phyloP scores from a whole-genome alignment of 2,329 filamentous ascomycete species.

The Dothideomycetidae sp. region DNA sequence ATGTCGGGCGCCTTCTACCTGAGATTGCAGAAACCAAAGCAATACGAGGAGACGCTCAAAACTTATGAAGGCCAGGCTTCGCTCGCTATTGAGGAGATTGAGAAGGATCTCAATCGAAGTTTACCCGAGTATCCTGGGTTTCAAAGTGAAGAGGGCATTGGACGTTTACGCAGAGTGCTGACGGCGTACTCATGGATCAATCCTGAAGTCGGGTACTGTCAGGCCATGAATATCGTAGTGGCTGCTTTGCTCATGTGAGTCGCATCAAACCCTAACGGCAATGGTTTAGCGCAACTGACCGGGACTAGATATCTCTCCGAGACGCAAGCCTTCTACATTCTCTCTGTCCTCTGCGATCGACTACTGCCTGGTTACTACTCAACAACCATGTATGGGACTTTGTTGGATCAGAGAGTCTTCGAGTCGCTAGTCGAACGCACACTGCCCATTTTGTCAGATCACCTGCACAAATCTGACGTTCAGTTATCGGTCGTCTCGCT shows the following conservation, averaged over 20 bases:
- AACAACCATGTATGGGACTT: conserved; percentile 95
- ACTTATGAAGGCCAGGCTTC: conserved; percentile 79
- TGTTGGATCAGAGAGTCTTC: conserved; percentile 93
- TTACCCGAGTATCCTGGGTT: conserved; percentile 95
- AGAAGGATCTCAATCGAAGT: conserved; percentile 94
- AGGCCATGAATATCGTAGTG: conserved; percentile 99
- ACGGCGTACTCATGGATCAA: conserved; percentile 98
- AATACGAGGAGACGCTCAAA: conserved; percentile 70
- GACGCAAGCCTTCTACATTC: conserved; percentile 82
- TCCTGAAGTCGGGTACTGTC: conserved; percentile 90
- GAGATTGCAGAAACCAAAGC: conserved; percentile 67
- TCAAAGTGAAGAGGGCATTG: conserved; percentile 90
- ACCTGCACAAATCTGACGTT: conserved; percentile 91
- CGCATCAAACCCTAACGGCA: conserved; percentile 11
- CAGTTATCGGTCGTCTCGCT: conserved; percentile 94
- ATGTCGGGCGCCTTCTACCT: conserved; percentile 84
- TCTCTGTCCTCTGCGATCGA: conserved; percentile 83
- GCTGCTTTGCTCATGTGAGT: conserved; percentile 80
- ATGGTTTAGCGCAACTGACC: conserved; percentile 17
- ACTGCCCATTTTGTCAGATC: conserved; percentile 96
- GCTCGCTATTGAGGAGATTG: conserved; percentile 94
- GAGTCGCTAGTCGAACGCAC: conserved; percentile 97
- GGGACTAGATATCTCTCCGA: conserved; percentile 77
- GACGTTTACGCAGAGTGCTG: conserved; percentile 71
- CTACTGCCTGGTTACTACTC: conserved; percentile 95